Base-by-base conservation (phyloP, 768 basidiomycete genomes). In the Calvatia gigantea region DNA sequence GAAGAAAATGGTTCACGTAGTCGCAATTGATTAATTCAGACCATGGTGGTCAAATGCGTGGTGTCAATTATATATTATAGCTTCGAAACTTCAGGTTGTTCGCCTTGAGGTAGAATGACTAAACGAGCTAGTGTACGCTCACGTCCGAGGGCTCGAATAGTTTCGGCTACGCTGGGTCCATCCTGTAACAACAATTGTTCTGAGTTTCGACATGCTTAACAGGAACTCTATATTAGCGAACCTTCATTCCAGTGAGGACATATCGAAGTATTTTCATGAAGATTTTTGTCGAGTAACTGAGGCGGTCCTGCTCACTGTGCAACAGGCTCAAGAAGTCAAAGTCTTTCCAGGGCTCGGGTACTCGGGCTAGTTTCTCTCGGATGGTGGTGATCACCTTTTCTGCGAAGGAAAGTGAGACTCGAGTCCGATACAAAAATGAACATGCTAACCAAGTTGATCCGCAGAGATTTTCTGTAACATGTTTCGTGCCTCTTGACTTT, bases 181-280 rank as follows among this genome's bases (percentile, higher is more conserved):
- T 79, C 77, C 81, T 82, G 49, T 4, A 50, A 56, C 14, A 27
- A 45, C n/a, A n/a, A 56, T 41, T 25, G 33, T 56, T 5, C 51
- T 28, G 15, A 29, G 28, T 49, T 27, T 23, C 2, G 44, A 37
- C 19, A 23, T 8, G 43, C 3, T 32, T 14, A 28, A 41, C 33
- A 17, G 29, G 33, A 23, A 15, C 45, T 31, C 0, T 21, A 19
- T 44, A 12, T 31, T 28, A 27, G 64, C 78, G n/a, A 54, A 88
- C 94, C 83, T 90, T 93, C 73, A 84, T 82, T 2, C 86, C 94
- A 1, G 88, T 94, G 61, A 97, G 66, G 2, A 87, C 89, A 64
- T 90, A 82, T 50, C 95, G 72, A 48, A 96, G 68, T 0, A 83
- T 78, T 1, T 80, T 86, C 84, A 94, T 86, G 61, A 91, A 83